phyloP scores from a whole-genome alignment of 2,329 filamentous ascomycete genomes.

The Thielaviopsis musarum region DNA sequence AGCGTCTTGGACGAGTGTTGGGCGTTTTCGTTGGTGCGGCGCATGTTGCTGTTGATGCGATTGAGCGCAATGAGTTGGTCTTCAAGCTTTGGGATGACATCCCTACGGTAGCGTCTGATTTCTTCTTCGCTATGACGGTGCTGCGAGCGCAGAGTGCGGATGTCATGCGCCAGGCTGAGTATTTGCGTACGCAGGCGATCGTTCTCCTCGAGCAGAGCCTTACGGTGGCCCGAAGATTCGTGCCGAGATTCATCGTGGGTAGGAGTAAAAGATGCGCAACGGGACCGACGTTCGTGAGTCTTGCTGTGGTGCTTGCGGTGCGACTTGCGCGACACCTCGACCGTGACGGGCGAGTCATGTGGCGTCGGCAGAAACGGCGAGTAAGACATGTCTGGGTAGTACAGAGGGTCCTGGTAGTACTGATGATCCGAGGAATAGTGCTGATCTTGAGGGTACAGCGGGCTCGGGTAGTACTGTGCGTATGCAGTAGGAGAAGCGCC shows the following conservation, averaged over 20 bases:
- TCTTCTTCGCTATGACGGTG: neutral
- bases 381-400: neutral
- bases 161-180: neutral
- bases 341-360: neutral
- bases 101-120: neutral
- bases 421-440: neutral
- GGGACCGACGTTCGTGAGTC: neutral
- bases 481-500: neutral
- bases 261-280: neutral
- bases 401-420: neutral
- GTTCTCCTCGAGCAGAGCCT: neutral
- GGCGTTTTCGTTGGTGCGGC: neutral
- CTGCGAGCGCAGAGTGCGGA: neutral
- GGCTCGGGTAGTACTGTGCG: neutral
- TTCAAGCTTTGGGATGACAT: neutral
- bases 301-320: neutral
- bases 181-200: neutral
- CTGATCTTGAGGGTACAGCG: neutral
- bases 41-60: neutral
- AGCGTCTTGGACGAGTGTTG: neutral
- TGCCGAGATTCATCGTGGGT: neutral
- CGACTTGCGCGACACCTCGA: neutral
- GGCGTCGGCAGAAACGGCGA: neutral
- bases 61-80: conserved; percentile 1
- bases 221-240: neutral